Evolutionary conservation across 495 filamentous ascomycete genomes (phyloP), one percentile per base, ranked within the genome.

Genomic region (Neurospora discreta): DNA sequence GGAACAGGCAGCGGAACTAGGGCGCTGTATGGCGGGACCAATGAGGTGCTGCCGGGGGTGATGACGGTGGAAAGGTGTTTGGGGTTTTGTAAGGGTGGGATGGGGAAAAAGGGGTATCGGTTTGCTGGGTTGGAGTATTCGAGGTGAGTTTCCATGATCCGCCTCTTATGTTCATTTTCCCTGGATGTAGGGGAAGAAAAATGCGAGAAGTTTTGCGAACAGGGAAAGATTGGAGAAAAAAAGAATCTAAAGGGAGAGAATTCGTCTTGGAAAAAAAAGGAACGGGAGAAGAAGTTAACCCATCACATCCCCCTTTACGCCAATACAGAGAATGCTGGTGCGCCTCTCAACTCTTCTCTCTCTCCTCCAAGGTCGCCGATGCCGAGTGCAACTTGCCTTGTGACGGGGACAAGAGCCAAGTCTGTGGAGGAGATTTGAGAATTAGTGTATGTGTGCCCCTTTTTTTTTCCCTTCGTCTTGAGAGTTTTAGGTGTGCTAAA

Each of bases 271-370:
- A 38, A 38, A 38, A 38, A 6, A 6, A 38, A 8, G 8, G 7
- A 38, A 38, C n/a, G 33, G 33, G 6, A 36, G 33, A 36, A 5
- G 8, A 38, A 38, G 70, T 8, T 11, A 38, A 44, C 42, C 9
- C 5, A n/a, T 44, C n/a, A 44, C 18, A 5, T 36, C 33, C 0
- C 0, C 33, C 33, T 18, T 58, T 15, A 41, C 15, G 0, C 43
- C 4, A 13, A 15, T 67, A 72, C 68, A 83, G 82, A 41, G 84
- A 87, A 81, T 87, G 85, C 80, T 87, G 83, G 81, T 87, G 85
- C 73, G 80, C 82, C 9, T 73, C 81, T 36, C 70, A 71, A 3
- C 42, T 87, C 8, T 80, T 77, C 7, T 46, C 72, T 23, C 74
- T 83, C 23, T 78, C 80, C 5, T 71, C 67, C 38, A 75, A 80